Conservation (phyloP, 2,329 filamentous ascomycete genomes). For the Colletotrichum sp. region DNA sequence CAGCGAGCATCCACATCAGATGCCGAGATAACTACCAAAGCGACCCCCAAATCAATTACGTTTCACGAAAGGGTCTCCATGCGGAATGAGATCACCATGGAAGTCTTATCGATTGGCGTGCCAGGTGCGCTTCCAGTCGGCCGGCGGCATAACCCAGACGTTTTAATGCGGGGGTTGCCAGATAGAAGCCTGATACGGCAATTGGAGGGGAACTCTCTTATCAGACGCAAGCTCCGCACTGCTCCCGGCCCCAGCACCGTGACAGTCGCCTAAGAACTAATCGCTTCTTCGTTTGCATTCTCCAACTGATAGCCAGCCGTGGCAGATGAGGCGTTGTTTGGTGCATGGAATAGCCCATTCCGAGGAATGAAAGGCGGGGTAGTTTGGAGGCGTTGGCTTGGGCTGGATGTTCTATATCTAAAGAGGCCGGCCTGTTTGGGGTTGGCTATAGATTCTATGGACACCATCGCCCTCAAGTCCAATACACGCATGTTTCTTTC, state of each 20-base stretch:
- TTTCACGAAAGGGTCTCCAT: conserved; percentile 16
- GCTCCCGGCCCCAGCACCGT: background rate
- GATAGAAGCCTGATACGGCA: background rate
- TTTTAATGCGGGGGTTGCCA: conserved; percentile 9
- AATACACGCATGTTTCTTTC: background rate
- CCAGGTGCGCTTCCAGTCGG: background rate
- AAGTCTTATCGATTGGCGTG: conserved; percentile 20
- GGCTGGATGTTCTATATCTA: conserved; percentile 2
- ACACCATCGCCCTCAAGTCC: background rate
- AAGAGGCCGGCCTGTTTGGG: background rate
- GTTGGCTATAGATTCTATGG: background rate
- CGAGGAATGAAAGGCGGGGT: conserved; percentile 17
- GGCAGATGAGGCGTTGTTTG: background rate
- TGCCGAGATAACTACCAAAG: conserved; percentile 6
- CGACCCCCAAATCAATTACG: conserved; percentile 16
- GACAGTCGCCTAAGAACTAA: background rate
- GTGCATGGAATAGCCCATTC: background rate
- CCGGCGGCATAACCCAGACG: conserved; percentile 4
- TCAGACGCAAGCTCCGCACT: conserved; percentile 9
- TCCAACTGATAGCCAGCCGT: conserved; percentile 5
- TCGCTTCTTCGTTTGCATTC: background rate
- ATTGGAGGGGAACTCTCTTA: conserved; percentile 14
- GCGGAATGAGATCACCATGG: conserved; percentile 16
- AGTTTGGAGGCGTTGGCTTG: background rate
- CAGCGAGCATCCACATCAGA: background rate